Percentiles rank a stretch among this genome's conserved stretches.
Evolutionary conservation across 805 yeast genomes (phyloP).

Genomic region (Barnettozyma populi): DNA sequence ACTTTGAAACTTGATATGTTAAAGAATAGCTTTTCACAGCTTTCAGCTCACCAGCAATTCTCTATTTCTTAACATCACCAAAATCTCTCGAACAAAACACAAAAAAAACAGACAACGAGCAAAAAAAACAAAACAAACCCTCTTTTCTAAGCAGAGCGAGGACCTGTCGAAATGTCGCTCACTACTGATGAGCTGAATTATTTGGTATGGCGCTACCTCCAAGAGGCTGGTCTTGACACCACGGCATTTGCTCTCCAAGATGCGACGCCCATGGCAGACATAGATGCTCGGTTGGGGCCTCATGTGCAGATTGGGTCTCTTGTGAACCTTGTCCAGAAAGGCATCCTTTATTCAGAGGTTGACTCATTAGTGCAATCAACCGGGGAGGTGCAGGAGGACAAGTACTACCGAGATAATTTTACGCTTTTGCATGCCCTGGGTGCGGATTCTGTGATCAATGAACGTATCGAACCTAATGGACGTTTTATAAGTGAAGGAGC

Average conservation of each 20-base stretch:
- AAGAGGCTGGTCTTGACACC: slow-evolving; percentile 73
- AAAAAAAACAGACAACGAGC: slow-evolving; percentile 1
- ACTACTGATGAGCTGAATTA: slow-evolving; percentile 84
- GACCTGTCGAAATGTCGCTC: slow-evolving; percentile 52
- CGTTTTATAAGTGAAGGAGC: slow-evolving; percentile 29
- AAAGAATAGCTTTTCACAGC: neutral
- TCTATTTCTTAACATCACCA: neutral
- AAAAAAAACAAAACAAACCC: neutral
- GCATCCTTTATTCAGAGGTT: slow-evolving; percentile 70
- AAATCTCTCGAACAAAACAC: neutral
- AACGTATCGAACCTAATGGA: slow-evolving; percentile 26
- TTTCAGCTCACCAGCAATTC: neutral
- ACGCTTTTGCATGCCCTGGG: slow-evolving; percentile 52
- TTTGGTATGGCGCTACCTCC: slow-evolving; percentile 87
- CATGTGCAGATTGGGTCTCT: slow-evolving; percentile 73
- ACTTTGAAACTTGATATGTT: no score
- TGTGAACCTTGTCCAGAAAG: slow-evolving; percentile 79
- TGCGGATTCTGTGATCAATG: slow-evolving; percentile 32
- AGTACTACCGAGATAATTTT: slow-evolving; percentile 29
- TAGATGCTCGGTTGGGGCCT: slow-evolving; percentile 45
- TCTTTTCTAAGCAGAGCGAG: neutral
- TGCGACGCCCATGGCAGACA: slow-evolving; percentile 56
- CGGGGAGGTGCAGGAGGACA: slow-evolving; percentile 26
- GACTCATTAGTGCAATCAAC: slow-evolving; percentile 46
- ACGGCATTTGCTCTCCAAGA: slow-evolving; percentile 78